These are phyloP conservation scores for Zygosaccharomyces siamensis DNA, from an alignment of 805 yeast genomes.

Conservation along the genomic window DNA sequence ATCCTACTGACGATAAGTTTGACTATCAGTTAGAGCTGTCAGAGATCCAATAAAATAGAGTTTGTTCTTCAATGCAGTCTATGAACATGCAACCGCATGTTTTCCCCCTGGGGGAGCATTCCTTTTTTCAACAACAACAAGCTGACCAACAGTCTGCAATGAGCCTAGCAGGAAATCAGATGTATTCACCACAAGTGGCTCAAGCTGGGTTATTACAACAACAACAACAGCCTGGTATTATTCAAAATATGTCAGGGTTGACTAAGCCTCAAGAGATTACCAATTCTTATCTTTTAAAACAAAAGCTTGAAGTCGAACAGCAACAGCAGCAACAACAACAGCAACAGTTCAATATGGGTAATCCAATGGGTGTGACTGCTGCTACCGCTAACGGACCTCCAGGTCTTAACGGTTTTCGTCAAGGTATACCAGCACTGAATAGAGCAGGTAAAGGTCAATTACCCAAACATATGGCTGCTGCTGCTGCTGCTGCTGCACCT, in stretches of 20 bases:
- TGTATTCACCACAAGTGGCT: constrained; percentile 29
- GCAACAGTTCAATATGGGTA: constrained; percentile 18
- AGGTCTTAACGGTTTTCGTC: constrained; percentile 27
- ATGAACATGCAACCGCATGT: constrained; percentile 29
- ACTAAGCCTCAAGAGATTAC: constrained; percentile 18
- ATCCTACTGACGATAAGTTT: background rate
- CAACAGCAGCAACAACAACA: constrained; percentile 20
- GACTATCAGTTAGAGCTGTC: background rate
- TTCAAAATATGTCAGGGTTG: constrained; percentile 15
- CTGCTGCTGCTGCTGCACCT: constrained; percentile 5
- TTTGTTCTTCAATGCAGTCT: constrained; percentile 20
- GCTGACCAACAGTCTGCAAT: constrained; percentile 24
- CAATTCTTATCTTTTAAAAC: constrained; percentile 27
- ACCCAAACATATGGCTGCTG: constrained; percentile 13
- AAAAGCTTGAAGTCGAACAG: constrained; percentile 26
- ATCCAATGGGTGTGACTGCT: constrained; percentile 8
- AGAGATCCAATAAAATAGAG: constrained; percentile 8
- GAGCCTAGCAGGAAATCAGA: constrained; percentile 29
- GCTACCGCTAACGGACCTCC: constrained; percentile 23
- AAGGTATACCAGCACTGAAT: constrained; percentile 19
- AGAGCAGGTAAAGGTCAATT: constrained; percentile 14
- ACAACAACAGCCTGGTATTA: constrained; percentile 23
- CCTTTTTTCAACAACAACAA: constrained; percentile 24
- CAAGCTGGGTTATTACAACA: constrained; percentile 26
- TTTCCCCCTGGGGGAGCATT: constrained; percentile 30